phyloP scores from a whole-genome alignment of 495 filamentous ascomycete genomes.

The Neurospora tetraspora region DNA sequence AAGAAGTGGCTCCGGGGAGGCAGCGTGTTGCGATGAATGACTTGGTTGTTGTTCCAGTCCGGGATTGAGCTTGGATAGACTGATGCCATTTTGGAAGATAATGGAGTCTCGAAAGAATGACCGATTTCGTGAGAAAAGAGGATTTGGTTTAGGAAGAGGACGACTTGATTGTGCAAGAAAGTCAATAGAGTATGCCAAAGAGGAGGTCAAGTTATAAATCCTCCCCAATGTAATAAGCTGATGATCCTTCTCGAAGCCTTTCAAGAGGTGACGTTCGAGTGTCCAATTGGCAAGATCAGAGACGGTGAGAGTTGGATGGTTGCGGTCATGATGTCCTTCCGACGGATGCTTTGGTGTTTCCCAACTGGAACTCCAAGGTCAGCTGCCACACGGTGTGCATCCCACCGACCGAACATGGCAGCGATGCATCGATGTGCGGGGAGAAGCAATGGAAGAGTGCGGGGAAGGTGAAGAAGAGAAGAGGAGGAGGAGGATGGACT shows the following conservation, averaged over 20 bases:
- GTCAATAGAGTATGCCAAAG: no score
- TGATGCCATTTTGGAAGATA: background rate
- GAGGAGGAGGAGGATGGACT: background rate
- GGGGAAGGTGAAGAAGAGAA: background rate
- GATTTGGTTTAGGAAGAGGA: no score
- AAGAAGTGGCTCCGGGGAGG: conserved; percentile 52
- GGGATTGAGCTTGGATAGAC: conserved; percentile 21
- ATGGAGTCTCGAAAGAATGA: background rate
- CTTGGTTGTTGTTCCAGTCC: conserved; percentile 50
- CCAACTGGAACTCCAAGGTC: background rate
- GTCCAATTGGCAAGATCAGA: background rate
- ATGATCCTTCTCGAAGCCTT: background rate
- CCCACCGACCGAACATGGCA: background rate
- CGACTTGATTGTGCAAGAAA: no score
- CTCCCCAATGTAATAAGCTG: background rate
- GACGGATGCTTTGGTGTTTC: background rate
- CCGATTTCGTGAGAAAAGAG: background rate
- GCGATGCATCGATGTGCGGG: background rate
- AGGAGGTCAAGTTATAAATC: background rate
- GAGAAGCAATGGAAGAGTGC: background rate
- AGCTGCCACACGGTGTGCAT: background rate
- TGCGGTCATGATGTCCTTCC: background rate
- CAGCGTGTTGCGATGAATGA: conserved; percentile 55
- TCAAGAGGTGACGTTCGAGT: background rate
- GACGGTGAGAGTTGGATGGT: background rate